Evolutionary conservation across 169 alveolate genomes (phyloP).

Genomic region (Cryptosporidium meleagridis): DNA sequence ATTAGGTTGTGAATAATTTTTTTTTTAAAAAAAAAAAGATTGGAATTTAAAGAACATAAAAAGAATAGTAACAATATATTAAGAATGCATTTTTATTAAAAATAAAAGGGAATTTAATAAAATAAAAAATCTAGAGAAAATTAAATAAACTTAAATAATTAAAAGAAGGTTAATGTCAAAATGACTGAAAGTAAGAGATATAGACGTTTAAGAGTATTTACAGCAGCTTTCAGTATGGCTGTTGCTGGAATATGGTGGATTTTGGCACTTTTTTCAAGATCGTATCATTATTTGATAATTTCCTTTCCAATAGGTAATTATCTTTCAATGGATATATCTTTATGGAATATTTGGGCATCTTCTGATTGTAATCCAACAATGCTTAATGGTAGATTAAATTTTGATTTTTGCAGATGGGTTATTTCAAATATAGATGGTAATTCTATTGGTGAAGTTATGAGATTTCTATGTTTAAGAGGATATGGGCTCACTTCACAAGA

Average conservation of each 20-base stretch:
- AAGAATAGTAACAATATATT: too few relatives aligned
- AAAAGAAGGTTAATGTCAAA: background rate
- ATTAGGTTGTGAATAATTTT: background rate
- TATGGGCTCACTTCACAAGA: conserved; percentile 39
- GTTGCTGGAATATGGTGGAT: conserved; percentile 70
- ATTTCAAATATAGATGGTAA: conserved; percentile 70
- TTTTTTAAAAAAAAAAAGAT: background rate
- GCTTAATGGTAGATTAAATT: conserved; percentile 28
- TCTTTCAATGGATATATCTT: conserved; percentile 63
- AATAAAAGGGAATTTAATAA: background rate
- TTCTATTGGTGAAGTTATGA: conserved; percentile 73
- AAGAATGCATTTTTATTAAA: background rate
- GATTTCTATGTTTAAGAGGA: conserved; percentile 66
- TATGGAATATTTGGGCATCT: conserved; percentile 75
- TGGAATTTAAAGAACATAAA: background rate
- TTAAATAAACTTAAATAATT: background rate
- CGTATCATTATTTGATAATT: conserved; percentile 60
- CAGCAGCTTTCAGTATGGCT: conserved; percentile 43
- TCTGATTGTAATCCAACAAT: conserved; percentile 60
- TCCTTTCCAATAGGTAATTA: conserved; percentile 69
- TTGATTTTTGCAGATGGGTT: conserved; percentile 65
- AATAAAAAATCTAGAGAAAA: background rate
- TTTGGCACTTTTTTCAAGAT: conserved; percentile 49
- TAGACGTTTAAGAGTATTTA: conserved; percentile 53
- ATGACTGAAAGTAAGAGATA: background rate